Evolutionary conservation across 768 basidiomycete species (phyloP), one percentile per base, ranked within the genome.

Genomic region (Jaapia argillacea): DNA sequence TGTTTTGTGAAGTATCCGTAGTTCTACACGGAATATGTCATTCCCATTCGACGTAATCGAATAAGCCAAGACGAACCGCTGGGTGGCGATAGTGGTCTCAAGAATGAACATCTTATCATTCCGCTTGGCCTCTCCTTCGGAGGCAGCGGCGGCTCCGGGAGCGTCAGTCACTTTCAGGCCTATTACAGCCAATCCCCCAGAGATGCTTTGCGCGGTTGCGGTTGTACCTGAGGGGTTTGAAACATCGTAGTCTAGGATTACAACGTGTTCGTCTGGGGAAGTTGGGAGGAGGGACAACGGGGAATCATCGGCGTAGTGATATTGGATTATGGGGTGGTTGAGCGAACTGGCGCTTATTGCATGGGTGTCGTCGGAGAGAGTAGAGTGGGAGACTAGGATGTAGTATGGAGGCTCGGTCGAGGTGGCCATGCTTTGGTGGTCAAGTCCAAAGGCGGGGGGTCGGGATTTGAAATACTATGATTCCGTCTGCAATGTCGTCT

Each of bases 301-400:
- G 0, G 80, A 70, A 54, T 91, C 88, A 52, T 91, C 85, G 16
- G 76, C 72, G 54, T 85, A 90, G 52, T 85, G 82, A 57, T 89
- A 89, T 51, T 89, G 81, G 14, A 91, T 79, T 35, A 67, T 63
- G 4, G 85, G 83, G 54, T 90, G 87, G 7, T 71, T 62, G 40
- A 85, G 66, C 18, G 54, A 24, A 38, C 67, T 53, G 24, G 46
- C 49, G 1, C 48, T 64, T 23, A 65, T 65, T 24, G 66, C 68
- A 7, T 64, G 62, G 2, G 69, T 56, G 18, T 69, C 41, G 40
- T 58, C 55, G 24, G 65, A 62, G 20, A 71, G 57, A 7, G 70
- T 65, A 14, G 73, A 71, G 49, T 79, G 77, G 2, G 82, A 76
- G 43, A 81, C 64, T 43, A 90, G 72, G 28, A 89, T 58, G 52